A percentile compares a stretch with the other conserved stretches of the same genome.
phyloP scores from a whole-genome alignment of 306 rosid genomes.

The Macrotyloma uniflorum region DNA sequence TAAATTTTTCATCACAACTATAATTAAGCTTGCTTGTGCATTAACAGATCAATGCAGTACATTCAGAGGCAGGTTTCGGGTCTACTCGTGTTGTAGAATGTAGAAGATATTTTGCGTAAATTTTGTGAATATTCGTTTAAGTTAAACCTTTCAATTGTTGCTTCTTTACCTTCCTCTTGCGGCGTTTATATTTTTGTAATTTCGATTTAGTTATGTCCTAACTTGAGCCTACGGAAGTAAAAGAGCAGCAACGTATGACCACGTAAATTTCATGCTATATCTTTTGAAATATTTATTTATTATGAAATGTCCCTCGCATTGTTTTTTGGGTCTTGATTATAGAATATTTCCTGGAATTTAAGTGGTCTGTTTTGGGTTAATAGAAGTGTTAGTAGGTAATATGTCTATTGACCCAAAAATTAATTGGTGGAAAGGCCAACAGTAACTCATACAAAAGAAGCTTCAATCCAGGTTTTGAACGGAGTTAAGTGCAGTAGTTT shows the following conservation, averaged over 20 bases:
- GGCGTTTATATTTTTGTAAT: slow-evolving; percentile 6
- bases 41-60: slow-evolving; percentile 42
- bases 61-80: slow-evolving; percentile 35
- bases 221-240: not conserved
- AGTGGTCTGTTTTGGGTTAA: not conserved
- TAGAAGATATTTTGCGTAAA: slow-evolving; percentile 31
- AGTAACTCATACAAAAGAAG: not conserved
- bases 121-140: not conserved
- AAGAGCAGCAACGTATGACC: not conserved
- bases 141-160: slow-evolving; percentile 16
- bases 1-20: slow-evolving; percentile 9
- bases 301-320: not conserved
- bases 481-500: not conserved
- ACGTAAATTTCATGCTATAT: not conserved
- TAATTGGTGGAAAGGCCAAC: not conserved
- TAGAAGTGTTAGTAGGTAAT: not conserved
- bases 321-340: not conserved
- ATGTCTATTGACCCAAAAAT: not conserved
- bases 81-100: slow-evolving; percentile 19
- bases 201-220: not conserved
- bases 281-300: not conserved
- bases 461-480: not conserved
- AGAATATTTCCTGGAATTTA: not conserved
- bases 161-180: not conserved
- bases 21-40: slow-evolving; percentile 9